Percentiles rank a stretch among this genome's conserved stretches.
Evolutionary conservation across 176 grass and related monocot species (phyloP).

Genomic region (Alopecurus myosuroides): DNA sequence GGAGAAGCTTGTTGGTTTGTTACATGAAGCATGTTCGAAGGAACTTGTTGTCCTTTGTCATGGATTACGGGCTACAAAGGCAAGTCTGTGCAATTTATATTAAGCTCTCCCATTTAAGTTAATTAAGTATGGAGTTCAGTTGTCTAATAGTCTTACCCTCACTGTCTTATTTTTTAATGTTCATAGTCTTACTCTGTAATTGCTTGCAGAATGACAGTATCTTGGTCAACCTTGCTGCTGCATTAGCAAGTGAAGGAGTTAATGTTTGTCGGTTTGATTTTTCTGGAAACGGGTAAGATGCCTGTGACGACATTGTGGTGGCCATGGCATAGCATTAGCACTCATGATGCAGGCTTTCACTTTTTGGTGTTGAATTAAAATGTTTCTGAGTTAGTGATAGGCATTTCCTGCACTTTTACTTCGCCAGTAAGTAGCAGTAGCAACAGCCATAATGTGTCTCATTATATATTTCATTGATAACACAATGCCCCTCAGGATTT

Average conservation of each 20-base stretch:
- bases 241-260: conserved; percentile 43
- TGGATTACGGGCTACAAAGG: conserved; percentile 89
- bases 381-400: background rate
- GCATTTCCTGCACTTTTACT: background rate
- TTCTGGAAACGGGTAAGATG: conserved; percentile 84
- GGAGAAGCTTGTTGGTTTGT: conserved; percentile 72
- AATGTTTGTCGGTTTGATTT: conserved; percentile 88
- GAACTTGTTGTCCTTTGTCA: conserved; percentile 86
- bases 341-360: background rate
- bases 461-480: background rate
- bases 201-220: conserved; percentile 65
- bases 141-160: background rate
- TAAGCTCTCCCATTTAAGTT: background rate
- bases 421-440: background rate
- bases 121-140: background rate
- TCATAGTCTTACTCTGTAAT: background rate
- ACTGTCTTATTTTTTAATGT: background rate
- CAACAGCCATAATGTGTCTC: background rate
- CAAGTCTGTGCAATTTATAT: conserved; percentile 4
- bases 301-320: background rate
- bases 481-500: too few relatives aligned
- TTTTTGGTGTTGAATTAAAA: background rate
- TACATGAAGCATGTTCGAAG: conserved; percentile 61
- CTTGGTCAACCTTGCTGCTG: conserved; percentile 54
- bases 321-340: background rate